Evolutionary conservation across 768 basidiomycete species (phyloP).

Genomic region (Hericium rajendrae): DNA sequence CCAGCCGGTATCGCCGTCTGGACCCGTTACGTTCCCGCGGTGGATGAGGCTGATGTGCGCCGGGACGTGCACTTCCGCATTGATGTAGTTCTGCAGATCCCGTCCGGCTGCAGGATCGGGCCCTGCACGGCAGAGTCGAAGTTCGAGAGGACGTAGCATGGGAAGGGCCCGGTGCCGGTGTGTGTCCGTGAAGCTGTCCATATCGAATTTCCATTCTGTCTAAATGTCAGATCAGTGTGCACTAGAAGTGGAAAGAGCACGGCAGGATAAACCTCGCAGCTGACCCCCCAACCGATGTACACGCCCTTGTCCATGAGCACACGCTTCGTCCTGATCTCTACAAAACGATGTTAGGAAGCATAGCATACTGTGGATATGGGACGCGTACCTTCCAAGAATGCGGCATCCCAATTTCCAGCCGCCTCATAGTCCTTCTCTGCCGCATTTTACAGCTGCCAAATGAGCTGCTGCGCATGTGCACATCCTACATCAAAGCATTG

Average conservation of each 20-base stretch:
- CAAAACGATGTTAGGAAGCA: background rate
- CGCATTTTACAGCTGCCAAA: constrained; percentile 71
- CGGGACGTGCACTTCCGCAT: constrained; percentile 45
- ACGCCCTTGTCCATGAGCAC: constrained; percentile 65
- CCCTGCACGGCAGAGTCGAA: constrained; percentile 45
- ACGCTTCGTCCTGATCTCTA: constrained; percentile 51
- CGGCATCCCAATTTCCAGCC: constrained; percentile 54
- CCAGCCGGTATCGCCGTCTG: constrained; percentile 70
- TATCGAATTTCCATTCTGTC: constrained; percentile 71
- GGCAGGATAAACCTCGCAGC: constrained; percentile 45
- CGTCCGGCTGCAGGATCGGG: constrained; percentile 22
- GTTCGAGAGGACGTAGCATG: constrained; percentile 56
- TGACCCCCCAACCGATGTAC: constrained; percentile 68
- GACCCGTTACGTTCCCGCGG: constrained; percentile 63
- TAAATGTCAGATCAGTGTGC: background rate
- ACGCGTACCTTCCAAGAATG: constrained; percentile 48
- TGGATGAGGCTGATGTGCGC: constrained; percentile 50
- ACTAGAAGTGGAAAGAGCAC: background rate
- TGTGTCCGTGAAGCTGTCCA: constrained; percentile 52
- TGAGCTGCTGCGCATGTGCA: constrained; percentile 65
- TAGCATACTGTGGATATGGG: too few relatives aligned
- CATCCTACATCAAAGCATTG: constrained; percentile 38
- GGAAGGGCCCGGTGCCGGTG: constrained; percentile 71
- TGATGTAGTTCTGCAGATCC: constrained; percentile 31
- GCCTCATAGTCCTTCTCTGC: constrained; percentile 58